Base-by-base conservation (phyloP, 1,139 yeast genomes). In the Candida tropicalis region DNA sequence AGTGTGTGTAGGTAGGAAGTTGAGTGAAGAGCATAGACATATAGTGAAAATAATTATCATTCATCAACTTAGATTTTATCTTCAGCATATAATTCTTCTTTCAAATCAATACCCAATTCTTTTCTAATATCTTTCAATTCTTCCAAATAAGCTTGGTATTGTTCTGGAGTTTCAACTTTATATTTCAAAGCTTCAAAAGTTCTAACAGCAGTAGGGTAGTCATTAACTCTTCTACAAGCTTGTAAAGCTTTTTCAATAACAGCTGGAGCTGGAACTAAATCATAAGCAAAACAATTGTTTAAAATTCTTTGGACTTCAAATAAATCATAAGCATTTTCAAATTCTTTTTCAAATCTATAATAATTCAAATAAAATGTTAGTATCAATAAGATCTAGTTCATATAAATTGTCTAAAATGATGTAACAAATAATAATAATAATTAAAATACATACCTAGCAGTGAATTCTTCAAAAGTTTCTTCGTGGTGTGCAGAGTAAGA, bases 201-300 rank as follows among this genome's bases (percentile, higher is more conserved):
- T 75, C 99, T 87, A 58, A 91, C 95, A 47, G 99, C 99, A 51
- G 98, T 91, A 51, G 99, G 97, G 75, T 88, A 88, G 75, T 93
- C 99, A 71, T 95, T 90, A 56, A 93, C 98, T 75, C 99, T 88
- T 82, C 99, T 90, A 62, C 98, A 93, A 43, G 99, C 99, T 74
- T 87, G 85, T 66, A 93, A 81, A 42, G 99, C 99, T 75, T 87
- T 87, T 73, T 89, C 97, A 63, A 93, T 80, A 52, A 93, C 98
- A 49, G 87, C 83, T 55, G 99, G 99, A 29, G 99, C 95, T 55
- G 99, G 99, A 46, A 93, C 99, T 70, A 95, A 82, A 75, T 93
- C 99, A 77, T 93, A 93, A 16, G 98, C 87, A 77, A 93, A 93
- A 70, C 95, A 90, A 78, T 93, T 95, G 83, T 95, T 93, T 66